Conservation (phyloP, 2,329 filamentous ascomycete genomes). For the Fusarium heterosporum region DNA sequence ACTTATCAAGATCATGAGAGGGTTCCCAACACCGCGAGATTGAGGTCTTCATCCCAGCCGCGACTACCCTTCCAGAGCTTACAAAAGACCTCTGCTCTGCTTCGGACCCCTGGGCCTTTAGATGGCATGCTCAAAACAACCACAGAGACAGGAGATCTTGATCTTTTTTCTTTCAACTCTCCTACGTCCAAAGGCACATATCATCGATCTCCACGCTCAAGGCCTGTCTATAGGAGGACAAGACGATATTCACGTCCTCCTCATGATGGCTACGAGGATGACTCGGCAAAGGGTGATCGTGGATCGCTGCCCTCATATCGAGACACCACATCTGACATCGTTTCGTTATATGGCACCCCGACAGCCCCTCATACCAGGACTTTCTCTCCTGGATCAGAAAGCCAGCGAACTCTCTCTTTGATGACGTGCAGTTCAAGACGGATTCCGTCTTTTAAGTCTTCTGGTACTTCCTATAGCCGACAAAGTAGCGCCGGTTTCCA, state of each 20-base stretch:
- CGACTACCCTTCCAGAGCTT: conserved; percentile 58
- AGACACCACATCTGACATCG: conserved; percentile 66
- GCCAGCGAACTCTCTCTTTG: conserved; percentile 66
- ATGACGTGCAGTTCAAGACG: conserved; percentile 62
- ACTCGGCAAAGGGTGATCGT: conserved; percentile 55
- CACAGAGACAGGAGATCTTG: conserved; percentile 74
- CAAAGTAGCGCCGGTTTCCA: conserved; percentile 58
- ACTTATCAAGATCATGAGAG: conserved; percentile 48
- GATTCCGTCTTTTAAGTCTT: conserved; percentile 61
- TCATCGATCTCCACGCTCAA: conserved; percentile 46
- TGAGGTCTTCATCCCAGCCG: conserved; percentile 44
- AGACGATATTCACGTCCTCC: conserved; percentile 46
- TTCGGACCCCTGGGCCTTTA: conserved; percentile 65
- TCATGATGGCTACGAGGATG: conserved; percentile 50
- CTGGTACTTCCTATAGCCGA: conserved; percentile 61
- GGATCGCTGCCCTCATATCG: conserved; percentile 61
- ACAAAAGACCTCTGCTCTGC: conserved; percentile 57
- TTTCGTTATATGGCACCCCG: conserved; percentile 67
- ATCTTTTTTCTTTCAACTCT: conserved; percentile 65
- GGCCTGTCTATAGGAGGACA: conserved; percentile 48
- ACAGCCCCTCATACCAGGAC: conserved; percentile 58
- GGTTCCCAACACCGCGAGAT: conserved; percentile 26
- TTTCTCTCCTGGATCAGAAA: conserved; percentile 58
- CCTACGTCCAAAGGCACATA: conserved; percentile 49
- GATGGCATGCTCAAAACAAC: conserved; percentile 74